phyloP scores from a whole-genome alignment of 805 yeast genomes.

The Tetrapisispora taiwanensis region DNA sequence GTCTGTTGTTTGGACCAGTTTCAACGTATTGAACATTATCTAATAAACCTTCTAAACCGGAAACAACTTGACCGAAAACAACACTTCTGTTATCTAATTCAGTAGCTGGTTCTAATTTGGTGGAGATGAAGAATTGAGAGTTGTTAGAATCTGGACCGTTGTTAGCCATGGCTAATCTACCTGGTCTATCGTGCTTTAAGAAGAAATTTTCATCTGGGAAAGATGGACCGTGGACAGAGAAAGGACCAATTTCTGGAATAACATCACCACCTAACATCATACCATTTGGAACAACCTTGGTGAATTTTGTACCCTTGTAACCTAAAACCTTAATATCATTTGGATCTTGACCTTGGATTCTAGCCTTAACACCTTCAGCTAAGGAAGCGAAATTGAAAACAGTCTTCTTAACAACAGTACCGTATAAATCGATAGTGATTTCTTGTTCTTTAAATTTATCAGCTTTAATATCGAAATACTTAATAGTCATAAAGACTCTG shows the following conservation, averaged over 20 bases:
- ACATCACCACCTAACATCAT: slow-evolving; percentile 90
- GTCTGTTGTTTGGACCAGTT: slow-evolving; percentile 30
- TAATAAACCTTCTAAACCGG: slow-evolving; percentile 51
- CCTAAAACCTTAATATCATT: slow-evolving; percentile 24
- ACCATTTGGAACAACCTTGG: slow-evolving; percentile 60
- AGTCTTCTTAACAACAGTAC: slow-evolving; percentile 53
- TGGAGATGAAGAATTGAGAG: slow-evolving; percentile 61
- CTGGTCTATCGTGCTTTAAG: slow-evolving; percentile 57
- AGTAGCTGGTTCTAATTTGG: slow-evolving; percentile 34
- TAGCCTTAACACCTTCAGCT: slow-evolving; percentile 35
- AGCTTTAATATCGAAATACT: slow-evolving; percentile 17
- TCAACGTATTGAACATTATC: slow-evolving; percentile 49
- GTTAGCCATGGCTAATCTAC: slow-evolving; percentile 64
- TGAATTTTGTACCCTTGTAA: slow-evolving; percentile 57
- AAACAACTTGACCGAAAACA: slow-evolving; percentile 67
- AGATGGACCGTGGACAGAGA: slow-evolving; percentile 64
- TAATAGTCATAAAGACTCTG: slow-evolving; percentile 19
- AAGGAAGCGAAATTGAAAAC: slow-evolving; percentile 48
- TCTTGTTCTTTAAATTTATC: slow-evolving; percentile 15
- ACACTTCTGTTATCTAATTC: slow-evolving; percentile 58
- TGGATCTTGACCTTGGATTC: slow-evolving; percentile 22
- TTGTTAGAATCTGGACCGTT: slow-evolving; percentile 60
- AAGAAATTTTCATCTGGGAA: slow-evolving; percentile 70
- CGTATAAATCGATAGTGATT: slow-evolving; percentile 53
- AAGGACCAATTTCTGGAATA: slow-evolving; percentile 69